Evolutionary conservation across 2,329 filamentous ascomycete species (phyloP).

Genomic region (Incumbomyces delicatus): DNA sequence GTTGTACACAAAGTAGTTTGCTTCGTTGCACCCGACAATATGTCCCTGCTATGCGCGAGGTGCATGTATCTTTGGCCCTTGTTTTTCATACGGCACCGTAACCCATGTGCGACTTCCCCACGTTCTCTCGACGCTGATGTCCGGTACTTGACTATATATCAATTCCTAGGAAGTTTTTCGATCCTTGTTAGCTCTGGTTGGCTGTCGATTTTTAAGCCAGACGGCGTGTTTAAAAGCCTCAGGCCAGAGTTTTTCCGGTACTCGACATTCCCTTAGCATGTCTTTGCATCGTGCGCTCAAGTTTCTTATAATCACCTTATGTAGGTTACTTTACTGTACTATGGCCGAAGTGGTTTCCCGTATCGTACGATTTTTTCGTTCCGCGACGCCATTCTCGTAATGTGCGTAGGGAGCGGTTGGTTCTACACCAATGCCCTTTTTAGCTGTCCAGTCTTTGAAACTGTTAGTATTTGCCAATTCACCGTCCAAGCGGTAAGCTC

Average conservation of each 20-base stretch:
- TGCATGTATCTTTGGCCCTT: neutral
- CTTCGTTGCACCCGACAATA: neutral
- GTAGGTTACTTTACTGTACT: too few relatives aligned
- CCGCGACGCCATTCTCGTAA: constrained; percentile 9
- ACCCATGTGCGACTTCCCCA: constrained; percentile 1
- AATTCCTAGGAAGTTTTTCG: constrained; percentile 7
- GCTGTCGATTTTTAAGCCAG: constrained; percentile 8
- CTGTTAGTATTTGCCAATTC: constrained; percentile 5
- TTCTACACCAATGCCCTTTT: constrained; percentile 1
- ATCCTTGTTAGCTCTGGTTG: constrained; percentile 6
- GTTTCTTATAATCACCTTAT: too few relatives aligned
- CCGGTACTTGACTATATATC: neutral
- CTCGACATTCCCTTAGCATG: neutral
- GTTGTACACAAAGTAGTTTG: too few relatives aligned
- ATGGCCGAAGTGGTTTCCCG: constrained; percentile 6
- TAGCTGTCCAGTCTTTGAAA: neutral
- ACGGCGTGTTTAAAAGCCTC: constrained; percentile 7
- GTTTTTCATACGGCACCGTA: neutral
- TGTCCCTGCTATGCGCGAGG: constrained; percentile 1
- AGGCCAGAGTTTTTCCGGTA: constrained; percentile 4
- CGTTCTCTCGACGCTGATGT: neutral
- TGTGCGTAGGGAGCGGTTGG: constrained; percentile 2
- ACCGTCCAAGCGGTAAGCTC: constrained; percentile 6
- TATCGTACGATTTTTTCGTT: constrained; percentile 4
- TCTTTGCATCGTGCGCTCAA: too few relatives aligned